Conservation (phyloP, 148 eudicot genomes). For the Suaeda aralocaspica region DNA sequence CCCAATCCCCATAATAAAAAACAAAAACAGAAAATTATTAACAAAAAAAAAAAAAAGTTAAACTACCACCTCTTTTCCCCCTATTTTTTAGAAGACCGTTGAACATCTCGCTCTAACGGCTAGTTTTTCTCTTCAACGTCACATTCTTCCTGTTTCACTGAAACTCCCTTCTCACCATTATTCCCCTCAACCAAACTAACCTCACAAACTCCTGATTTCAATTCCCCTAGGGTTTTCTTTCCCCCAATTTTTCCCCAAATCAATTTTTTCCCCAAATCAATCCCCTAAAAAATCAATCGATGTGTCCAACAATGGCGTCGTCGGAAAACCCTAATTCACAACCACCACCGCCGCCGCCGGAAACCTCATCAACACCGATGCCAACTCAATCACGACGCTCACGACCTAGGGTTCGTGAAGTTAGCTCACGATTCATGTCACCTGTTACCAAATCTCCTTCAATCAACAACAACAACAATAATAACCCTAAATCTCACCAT, state of each 20-base stretch:
- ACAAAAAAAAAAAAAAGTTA: too few species aligned
- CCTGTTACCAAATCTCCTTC: slow-evolving; percentile 27
- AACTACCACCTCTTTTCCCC: neutral
- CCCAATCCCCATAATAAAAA: too few species aligned
- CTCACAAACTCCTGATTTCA: neutral
- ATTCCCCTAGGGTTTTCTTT: neutral
- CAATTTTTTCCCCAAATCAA: neutral
- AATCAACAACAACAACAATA: too few species aligned
- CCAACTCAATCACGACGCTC: slow-evolving; percentile 36
- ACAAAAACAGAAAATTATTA: too few species aligned
- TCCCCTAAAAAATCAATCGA: neutral
- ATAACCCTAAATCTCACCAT: too few species aligned
- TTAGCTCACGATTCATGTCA: slow-evolving; percentile 82
- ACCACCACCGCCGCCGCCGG: slow-evolving; percentile 17
- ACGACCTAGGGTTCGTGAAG: slow-evolving; percentile 74
- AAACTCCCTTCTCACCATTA: neutral
- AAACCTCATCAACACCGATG: slow-evolving; percentile 21
- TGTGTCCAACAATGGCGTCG: slow-evolving; percentile 23
- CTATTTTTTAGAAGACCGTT: slow-evolving; percentile 5
- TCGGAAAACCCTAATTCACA: slow-evolving; percentile 26
- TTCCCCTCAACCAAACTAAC: neutral
- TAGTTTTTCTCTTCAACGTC: slow-evolving; percentile 1
- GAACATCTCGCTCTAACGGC: neutral
- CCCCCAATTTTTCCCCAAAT: neutral
- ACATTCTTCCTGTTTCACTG: neutral